These are phyloP conservation scores for Perilla frutescens DNA, from an alignment of 257 asterid species.

Conservation along the genomic window DNA sequence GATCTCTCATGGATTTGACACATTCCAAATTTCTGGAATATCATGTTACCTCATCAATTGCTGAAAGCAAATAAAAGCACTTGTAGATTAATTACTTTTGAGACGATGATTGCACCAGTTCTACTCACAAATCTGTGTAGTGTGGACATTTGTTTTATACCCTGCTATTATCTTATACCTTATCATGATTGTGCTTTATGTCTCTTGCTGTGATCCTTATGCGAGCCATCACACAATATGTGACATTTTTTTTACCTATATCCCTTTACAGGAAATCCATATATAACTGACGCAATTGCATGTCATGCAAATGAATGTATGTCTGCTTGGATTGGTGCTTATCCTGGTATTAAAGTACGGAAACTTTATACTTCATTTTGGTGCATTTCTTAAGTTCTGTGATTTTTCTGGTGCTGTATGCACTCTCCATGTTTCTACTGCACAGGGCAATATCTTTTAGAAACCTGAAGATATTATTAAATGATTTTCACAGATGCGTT, in stretches of 20 bases:
- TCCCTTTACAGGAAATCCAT: constrained; percentile 39
- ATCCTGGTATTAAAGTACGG: constrained; percentile 45
- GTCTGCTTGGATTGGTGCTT: constrained; percentile 48
- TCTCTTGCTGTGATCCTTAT: not conserved
- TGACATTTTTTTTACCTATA: not conserved
- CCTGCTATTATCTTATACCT: not conserved
- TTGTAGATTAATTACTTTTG: not conserved
- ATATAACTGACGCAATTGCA: constrained; percentile 42
- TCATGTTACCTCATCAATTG: not conserved
- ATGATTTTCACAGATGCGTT: not conserved
- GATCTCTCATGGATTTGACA: too few relatives aligned
- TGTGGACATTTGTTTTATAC: not conserved
- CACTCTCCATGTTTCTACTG: not conserved
- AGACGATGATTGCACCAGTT: not conserved
- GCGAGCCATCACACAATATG: not conserved
- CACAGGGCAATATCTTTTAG: not conserved
- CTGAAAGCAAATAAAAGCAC: not conserved
- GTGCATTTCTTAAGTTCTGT: not conserved
- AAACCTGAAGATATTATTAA: not conserved
- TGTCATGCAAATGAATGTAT: constrained; percentile 28
- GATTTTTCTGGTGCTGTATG: not conserved
- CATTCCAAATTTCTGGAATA: not conserved
- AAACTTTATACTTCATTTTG: constrained; percentile 2
- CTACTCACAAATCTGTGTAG: not conserved
- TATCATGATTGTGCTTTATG: not conserved